Base-by-base conservation (phyloP, 169 alveolate species). In the Plasmodium fragile region DNA sequence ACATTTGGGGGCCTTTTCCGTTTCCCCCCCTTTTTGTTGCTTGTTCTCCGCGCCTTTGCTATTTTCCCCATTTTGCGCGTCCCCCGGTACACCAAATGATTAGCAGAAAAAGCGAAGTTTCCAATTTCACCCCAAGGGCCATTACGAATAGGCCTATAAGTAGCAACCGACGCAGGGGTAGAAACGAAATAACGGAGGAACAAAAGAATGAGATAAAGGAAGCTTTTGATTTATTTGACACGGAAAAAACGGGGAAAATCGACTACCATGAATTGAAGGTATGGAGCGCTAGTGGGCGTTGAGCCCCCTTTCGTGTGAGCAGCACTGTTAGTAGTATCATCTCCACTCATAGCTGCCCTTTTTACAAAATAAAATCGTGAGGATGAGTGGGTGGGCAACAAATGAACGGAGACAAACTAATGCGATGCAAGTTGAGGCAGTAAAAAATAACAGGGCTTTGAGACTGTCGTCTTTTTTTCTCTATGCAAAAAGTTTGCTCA, bases 201-300 rank as follows among this genome's bases (percentile, higher is more conserved):
- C 97, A 96, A 36, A 80, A 95, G 45, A 95, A 83, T 92, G 99
- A 99, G 95, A 98, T 99, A 16, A 98, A 98, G 85, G 99, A 99
- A 92, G 99, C 99, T 55, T 99, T 99, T 95, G 99, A 99, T 87
- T 96, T 99, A 53, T 98, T 99, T 94, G 99, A 99, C 95, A 98
- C 99, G 10, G 99, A 98, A 84, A 99, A 99, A 34, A 97, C 99
- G 22, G 99, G 99, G 22, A 96, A 90, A 82, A 98, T 98, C 41
- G 99, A 98, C 84, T 97, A 98, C 73, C 99, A 98, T 95, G 99
- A 99, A 92, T 97, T 99, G 34, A 99, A 98, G 97, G 99, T 98
- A 77, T 4, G 92, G 25, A 16, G 16, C 18, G 22, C 59, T 49
- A 49, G 22, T 49, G 59, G 59, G 59, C 16, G 4, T 4, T 22